Percentiles rank a stretch among this genome's conserved stretches.
phyloP scores from a whole-genome alignment of 352 stramenopile species.

The Phytopythium cucurbitacearum region DNA sequence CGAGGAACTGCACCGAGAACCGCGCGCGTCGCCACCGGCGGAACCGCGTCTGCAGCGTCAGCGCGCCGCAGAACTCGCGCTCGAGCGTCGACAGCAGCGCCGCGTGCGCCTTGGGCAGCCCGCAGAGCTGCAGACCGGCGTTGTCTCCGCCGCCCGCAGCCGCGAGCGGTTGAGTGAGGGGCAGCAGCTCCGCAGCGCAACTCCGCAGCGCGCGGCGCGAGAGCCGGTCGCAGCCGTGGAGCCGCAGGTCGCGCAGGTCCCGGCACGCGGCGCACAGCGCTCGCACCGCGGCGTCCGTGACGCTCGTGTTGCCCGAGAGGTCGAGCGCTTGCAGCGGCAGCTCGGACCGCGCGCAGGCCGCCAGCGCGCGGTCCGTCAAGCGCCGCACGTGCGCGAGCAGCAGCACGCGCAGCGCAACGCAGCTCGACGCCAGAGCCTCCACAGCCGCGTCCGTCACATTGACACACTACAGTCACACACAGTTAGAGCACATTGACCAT shows the following conservation, averaged over 20 bases:
- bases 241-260: conserved; percentile 41
- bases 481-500: conserved; percentile 1
- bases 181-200: conserved; percentile 27
- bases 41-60: conserved; percentile 35
- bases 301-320: conserved; percentile 50
- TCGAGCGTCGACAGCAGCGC: conserved; percentile 27
- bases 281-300: conserved; percentile 48
- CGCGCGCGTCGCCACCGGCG: conserved; percentile 42
- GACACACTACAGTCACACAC: conserved; percentile 22
- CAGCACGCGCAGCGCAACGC: conserved; percentile 32
- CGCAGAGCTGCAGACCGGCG: conserved; percentile 16
- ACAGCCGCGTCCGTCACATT: conserved; percentile 42
- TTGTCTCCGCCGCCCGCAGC: conserved; percentile 27
- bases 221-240: conserved; percentile 64
- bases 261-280: conserved; percentile 33
- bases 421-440: conserved; percentile 45
- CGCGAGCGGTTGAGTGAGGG: conserved; percentile 31
- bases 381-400: conserved; percentile 29
- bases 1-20: conserved; percentile 32
- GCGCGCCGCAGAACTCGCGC: conserved; percentile 28
- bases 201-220: conserved; percentile 28
- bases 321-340: conserved; percentile 43
- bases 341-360: conserved; percentile 34
- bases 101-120: conserved; percentile 29
- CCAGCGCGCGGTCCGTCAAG: conserved; percentile 45